These are phyloP conservation scores for Penicillium expansum DNA, from an alignment of 2,329 filamentous ascomycete genomes.

Conservation along the genomic window DNA sequence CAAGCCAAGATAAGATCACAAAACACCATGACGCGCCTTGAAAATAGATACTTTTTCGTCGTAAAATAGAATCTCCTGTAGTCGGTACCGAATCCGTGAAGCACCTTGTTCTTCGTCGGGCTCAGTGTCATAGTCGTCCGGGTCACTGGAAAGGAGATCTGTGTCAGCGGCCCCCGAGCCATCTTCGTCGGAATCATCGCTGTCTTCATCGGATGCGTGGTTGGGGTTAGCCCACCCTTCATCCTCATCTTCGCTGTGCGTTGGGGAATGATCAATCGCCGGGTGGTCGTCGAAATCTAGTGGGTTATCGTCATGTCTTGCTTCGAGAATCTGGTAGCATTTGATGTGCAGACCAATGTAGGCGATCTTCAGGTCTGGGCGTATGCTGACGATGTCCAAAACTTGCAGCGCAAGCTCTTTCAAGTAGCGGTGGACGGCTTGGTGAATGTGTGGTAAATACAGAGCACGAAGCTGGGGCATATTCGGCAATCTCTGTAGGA, in stretches of 20 bases:
- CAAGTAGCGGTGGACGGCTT: conserved; percentile 61
- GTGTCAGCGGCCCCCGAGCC: conserved; percentile 18
- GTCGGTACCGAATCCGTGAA: conserved; percentile 51
- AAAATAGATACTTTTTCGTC: conserved; percentile 81
- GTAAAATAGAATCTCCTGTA: conserved; percentile 79
- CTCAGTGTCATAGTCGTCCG: conserved; percentile 46
- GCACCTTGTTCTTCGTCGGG: conserved; percentile 40
- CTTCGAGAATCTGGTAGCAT: conserved; percentile 78
- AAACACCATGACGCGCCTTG: conserved; percentile 64
- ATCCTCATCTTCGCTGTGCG: conserved; percentile 41
- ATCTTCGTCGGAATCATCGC: conserved; percentile 28
- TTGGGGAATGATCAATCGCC: conserved; percentile 40
- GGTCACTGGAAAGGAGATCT: conserved; percentile 26
- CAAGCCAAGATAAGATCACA: conserved; percentile 28
- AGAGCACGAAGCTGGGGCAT: conserved; percentile 68
- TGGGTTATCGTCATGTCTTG: conserved; percentile 39
- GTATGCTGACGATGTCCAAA: conserved; percentile 72
- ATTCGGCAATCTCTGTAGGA: conserved; percentile 70
- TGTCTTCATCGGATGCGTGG: conserved; percentile 45
- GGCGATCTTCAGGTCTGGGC: conserved; percentile 72
- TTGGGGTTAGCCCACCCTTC: conserved; percentile 42
- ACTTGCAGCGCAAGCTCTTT: conserved; percentile 73
- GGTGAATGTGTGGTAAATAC: conserved; percentile 66
- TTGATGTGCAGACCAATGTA: conserved; percentile 74
- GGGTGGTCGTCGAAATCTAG: conserved; percentile 33